These are phyloP conservation scores for Barbatosphaeria neglecta DNA, from an alignment of 495 filamentous ascomycete genomes.

Conservation along the genomic window DNA sequence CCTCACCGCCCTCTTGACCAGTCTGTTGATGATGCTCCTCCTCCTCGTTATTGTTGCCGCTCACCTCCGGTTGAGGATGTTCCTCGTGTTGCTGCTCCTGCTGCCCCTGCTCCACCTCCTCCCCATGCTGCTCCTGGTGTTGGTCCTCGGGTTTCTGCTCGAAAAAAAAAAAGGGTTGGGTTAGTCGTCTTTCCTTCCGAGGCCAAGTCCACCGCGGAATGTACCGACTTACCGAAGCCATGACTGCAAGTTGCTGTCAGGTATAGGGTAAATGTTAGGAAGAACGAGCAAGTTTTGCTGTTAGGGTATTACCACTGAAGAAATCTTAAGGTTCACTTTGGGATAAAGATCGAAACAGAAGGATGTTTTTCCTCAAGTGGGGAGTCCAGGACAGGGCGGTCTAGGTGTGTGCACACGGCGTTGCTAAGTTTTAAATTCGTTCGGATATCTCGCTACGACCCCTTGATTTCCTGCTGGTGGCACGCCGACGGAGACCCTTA, in stretches of 20 bases:
- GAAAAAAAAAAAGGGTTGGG: too few species aligned
- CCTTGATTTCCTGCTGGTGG: not conserved
- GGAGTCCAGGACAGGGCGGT: too few species aligned
- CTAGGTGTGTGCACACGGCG: too few species aligned
- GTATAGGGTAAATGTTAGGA: not conserved
- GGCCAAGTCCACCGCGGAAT: not conserved
- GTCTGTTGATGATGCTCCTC: not conserved
- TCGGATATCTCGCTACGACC: too few species aligned
- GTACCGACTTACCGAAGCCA: not conserved
- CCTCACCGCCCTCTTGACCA: slow-evolving; percentile 5
- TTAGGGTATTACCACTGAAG: too few species aligned
- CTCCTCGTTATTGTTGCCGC: not conserved
- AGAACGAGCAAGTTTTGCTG: too few species aligned
- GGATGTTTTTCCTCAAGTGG: not conserved
- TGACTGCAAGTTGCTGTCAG: not conserved
- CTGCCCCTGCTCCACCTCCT: slow-evolving; percentile 3
- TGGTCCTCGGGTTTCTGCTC: not conserved
- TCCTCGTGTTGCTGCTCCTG: slow-evolving; percentile 1
- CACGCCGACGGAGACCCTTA: not conserved
- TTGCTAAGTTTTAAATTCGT: not conserved
- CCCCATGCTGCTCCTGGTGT: not conserved
- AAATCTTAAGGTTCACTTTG: too few species aligned
- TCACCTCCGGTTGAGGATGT: not conserved
- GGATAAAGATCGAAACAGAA: too few species aligned
- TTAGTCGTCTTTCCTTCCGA: not conserved